A percentile compares a stretch with the other conserved stretches of the same genome.
phyloP scores from a whole-genome alignment of 257 asterid species.

The Verbena officinalis region DNA sequence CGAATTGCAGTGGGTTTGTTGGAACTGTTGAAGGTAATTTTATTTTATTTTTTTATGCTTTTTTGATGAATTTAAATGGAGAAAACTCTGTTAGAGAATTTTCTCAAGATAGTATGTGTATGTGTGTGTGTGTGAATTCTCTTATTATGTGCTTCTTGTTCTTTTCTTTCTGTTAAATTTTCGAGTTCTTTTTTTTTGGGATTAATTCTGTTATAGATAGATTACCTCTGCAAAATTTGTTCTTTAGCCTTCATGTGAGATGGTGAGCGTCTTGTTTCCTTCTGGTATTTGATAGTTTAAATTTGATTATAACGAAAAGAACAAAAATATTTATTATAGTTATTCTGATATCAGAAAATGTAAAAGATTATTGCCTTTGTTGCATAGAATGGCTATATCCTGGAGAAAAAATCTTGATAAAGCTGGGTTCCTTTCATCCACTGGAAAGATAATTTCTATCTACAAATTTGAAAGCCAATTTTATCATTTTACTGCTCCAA shows the following conservation, averaged over 20 bases:
- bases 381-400: not conserved
- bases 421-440: not conserved
- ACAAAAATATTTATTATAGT: no score
- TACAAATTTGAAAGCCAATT: not conserved
- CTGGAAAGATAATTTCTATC: not conserved
- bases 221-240: not conserved
- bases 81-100: not conserved
- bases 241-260: not conserved
- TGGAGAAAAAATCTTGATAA: constrained; percentile 11
- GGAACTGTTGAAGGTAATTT: constrained; percentile 81
- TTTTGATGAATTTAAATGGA: not conserved
- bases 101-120: not conserved
- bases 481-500: no score
- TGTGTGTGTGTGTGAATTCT: not conserved
- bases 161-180: not conserved
- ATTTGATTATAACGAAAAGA: no score
- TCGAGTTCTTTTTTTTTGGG: no score
- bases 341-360: no score
- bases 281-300: no score
- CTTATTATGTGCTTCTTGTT: not conserved
- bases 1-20: constrained; percentile 91
- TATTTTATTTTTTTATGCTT: not conserved
- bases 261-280: not conserved
- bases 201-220: no score
- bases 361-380: constrained; percentile 1